These are phyloP conservation scores for Cochlearia excelsa DNA, from an alignment of 345 rosid genomes.

Conservation along the genomic window DNA sequence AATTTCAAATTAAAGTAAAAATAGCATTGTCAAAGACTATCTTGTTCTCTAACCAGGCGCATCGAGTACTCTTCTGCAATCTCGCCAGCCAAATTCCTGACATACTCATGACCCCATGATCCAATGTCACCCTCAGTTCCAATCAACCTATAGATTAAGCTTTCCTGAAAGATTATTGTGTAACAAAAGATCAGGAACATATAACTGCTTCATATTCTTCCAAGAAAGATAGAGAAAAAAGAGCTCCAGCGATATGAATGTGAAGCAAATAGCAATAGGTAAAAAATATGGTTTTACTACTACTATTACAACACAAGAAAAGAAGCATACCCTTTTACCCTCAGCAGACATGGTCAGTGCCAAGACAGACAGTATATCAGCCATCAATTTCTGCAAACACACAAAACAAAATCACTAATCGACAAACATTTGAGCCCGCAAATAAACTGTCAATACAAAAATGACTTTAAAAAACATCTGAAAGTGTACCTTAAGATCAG, in stretches of 20 bases:
- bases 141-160: constrained; percentile 75
- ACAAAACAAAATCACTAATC: constrained; percentile 15
- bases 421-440: neutral
- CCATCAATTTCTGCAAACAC: constrained; percentile 67
- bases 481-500: constrained; percentile 62
- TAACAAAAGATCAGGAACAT: constrained; percentile 8
- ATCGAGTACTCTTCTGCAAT: constrained; percentile 67
- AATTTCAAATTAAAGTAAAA: neutral
- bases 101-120: constrained; percentile 98
- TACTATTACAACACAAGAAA: constrained; percentile 6
- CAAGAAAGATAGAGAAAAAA: constrained; percentile 7
- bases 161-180: constrained; percentile 56
- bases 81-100: constrained; percentile 95
- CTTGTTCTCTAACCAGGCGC: constrained; percentile 57
- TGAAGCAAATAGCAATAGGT: constrained; percentile 1
- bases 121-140: constrained; percentile 93
- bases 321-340: constrained; percentile 77
- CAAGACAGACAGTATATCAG: constrained; percentile 88
- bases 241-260: constrained; percentile 3
- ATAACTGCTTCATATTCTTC: neutral
- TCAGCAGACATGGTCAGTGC: constrained; percentile 98
- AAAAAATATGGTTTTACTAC: neutral
- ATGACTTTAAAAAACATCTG: constrained; percentile 5
- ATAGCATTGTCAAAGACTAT: constrained; percentile 10
- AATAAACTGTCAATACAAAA: neutral